These are phyloP conservation scores for Chaetoscypha palmicola DNA, from an alignment of 2,329 filamentous ascomycete species.

Conservation along the genomic window DNA sequence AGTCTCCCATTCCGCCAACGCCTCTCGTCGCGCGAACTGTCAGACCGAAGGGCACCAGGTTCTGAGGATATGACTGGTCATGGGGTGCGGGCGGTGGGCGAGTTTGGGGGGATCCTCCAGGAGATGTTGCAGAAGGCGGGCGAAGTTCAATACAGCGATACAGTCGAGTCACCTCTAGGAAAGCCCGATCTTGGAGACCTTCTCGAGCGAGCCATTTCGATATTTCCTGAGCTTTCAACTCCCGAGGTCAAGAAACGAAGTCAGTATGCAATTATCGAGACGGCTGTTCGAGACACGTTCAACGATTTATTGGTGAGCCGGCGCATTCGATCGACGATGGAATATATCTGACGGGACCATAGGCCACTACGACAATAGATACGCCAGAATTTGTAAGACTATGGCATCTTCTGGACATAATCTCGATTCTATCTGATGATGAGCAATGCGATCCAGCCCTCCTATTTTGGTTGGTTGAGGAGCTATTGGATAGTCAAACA, in stretches of 20 bases:
- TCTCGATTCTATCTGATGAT: conserved; percentile 81
- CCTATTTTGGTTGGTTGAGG: conserved; percentile 85
- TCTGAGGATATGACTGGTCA: conserved; percentile 41
- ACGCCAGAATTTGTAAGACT: conserved; percentile 72
- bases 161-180: conserved; percentile 68
- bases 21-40: not conserved
- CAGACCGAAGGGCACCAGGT: not conserved
- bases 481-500: conserved; percentile 91
- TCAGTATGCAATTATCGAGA: conserved; percentile 70
- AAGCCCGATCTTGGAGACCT: conserved; percentile 57
- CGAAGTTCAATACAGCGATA: conserved; percentile 48
- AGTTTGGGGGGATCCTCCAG: conserved; percentile 47
- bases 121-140: conserved; percentile 53
- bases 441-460: conserved; percentile 72
- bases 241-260: conserved; percentile 37
- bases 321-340: conserved; percentile 21
- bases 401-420: conserved; percentile 89
- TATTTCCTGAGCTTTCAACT: conserved; percentile 29
- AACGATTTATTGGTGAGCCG: conserved; percentile 66
- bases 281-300: conserved; percentile 74
- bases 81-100: conserved; percentile 46
- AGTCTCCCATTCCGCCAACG: not conserved
- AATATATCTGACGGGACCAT: conserved; percentile 31
- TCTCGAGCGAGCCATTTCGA: conserved; percentile 37
- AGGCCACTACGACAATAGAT: conserved; percentile 71